phyloP scores from a whole-genome alignment of 805 yeast species.

The Nakazawaea molendinolei region DNA sequence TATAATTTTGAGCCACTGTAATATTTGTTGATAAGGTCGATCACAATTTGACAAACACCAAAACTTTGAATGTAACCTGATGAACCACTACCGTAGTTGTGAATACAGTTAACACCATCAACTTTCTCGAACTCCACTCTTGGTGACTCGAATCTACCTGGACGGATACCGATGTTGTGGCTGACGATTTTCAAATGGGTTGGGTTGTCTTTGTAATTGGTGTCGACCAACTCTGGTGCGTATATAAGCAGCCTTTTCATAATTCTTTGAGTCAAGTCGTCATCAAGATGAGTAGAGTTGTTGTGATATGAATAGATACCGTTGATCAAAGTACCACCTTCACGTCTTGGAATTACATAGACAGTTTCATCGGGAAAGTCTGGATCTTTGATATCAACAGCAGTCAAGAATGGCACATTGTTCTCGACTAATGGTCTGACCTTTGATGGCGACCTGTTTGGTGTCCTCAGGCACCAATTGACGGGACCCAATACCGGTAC shows the following conservation, averaged over 20 bases:
- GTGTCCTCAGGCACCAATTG: constrained; percentile 35
- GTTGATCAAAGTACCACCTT: constrained; percentile 67
- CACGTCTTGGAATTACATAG: constrained; percentile 63
- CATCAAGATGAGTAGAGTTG: constrained; percentile 26
- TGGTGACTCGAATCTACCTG: constrained; percentile 56
- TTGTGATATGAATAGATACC: constrained; percentile 31
- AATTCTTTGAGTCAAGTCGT: constrained; percentile 40
- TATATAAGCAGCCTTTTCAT: constrained; percentile 35
- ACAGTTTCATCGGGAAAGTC: constrained; percentile 38
- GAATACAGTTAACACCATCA: constrained; percentile 27
- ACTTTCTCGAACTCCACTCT: constrained; percentile 36
- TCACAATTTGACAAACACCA: constrained; percentile 47
- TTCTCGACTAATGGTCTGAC: constrained; percentile 53
- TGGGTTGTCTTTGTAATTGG: constrained; percentile 24
- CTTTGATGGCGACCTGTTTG: constrained; percentile 45
- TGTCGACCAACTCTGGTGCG: constrained; percentile 31
- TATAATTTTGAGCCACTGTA: constrained; percentile 5
- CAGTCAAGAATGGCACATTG: constrained; percentile 29
- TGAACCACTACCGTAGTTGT: constrained; percentile 69
- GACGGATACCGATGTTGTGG: constrained; percentile 60
- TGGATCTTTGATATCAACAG: constrained; percentile 20
- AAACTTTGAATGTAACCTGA: constrained; percentile 61
- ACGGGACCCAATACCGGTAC: constrained; percentile 47
- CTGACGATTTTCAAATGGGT: constrained; percentile 39
- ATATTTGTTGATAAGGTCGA: constrained; percentile 3